A percentile compares a stretch with the other conserved stretches of the same genome.
Evolutionary conservation across 1,284 basidiomycete species (phyloP).

Genomic region (Meira nashicola): DNA sequence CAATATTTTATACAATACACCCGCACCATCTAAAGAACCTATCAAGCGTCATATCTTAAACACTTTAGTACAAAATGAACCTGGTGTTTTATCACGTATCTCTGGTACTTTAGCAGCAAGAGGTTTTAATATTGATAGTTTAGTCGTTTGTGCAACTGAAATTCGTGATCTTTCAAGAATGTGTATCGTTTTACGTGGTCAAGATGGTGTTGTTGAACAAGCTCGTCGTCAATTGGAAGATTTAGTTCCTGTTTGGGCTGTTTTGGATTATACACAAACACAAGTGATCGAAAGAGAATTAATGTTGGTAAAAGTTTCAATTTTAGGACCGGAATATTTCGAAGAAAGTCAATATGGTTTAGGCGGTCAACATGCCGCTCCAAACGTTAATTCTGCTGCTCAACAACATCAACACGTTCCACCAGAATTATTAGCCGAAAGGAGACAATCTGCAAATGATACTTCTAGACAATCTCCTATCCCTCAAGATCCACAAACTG

Average conservation of each 20-base stretch:
- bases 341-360: constrained; percentile 56
- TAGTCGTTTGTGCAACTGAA: constrained; percentile 97
- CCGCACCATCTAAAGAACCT: constrained; percentile 82
- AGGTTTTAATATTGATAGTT: constrained; percentile 96
- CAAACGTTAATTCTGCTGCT: background rate
- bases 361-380: background rate
- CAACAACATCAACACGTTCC: constrained; percentile 16
- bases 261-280: constrained; percentile 56
- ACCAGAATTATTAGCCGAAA: constrained; percentile 40
- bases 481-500: constrained; percentile 12
- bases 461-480: constrained; percentile 8
- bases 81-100: constrained; percentile 93
- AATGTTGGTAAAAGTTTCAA: constrained; percentile 84
- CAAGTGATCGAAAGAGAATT: constrained; percentile 73
- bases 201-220: constrained; percentile 97
- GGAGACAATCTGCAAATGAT: constrained; percentile 16
- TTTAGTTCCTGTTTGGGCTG: constrained; percentile 52
- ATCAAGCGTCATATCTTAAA: constrained; percentile 96
- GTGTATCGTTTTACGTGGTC: constrained; percentile 94
- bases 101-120: constrained; percentile 94
- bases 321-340: constrained; percentile 94
- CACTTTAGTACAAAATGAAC: constrained; percentile 98
- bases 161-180: constrained; percentile 94
- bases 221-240: constrained; percentile 55
- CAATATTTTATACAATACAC: constrained; percentile 67